Evolutionary conservation across 169 alveolate genomes (phyloP), one percentile per base, ranked within the genome.

Genomic region (Eimeria maxima): DNA sequence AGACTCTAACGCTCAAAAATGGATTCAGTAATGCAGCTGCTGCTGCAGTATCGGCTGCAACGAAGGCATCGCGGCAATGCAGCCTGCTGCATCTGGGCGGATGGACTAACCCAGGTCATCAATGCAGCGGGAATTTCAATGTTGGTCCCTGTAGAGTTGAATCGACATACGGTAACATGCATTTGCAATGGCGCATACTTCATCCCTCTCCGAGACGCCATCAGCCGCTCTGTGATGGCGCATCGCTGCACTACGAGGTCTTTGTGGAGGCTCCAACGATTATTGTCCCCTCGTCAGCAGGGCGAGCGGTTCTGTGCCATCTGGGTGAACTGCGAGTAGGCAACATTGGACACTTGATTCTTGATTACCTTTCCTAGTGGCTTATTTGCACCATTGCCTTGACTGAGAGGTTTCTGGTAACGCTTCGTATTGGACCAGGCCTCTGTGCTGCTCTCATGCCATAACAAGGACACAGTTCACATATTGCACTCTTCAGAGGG

Each of bases 231-330:
- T 83, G 67, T 63, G 81, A 63, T 14, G 73, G 83, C 16, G 93
- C 83, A 18, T 38, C 80, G 47, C 47, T 87, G 81, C 81, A 67
- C 8, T 87, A 87, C 63, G 45, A 65, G 4, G 93, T 87, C 10
- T 60, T 33, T 38, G 80, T 87, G 73, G 93, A 87, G 93, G 83
- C 67, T 71, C 93, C 93, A 42, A 87, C 93, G 42, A n/a, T 87
- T 69, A 63, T 87, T 63, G 65, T 71, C 71, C 93, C 93, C n/a
- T 80, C 93, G 7, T 57, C 80, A 38, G 93, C 60, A 10, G 93
- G 93, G 42, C 60, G 65, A 65, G 93, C 93, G 29, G 27, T 87
- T 16, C 65, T 87, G 8, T 87, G 93, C 60, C 93, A 63, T 87
- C 81, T 87, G 29, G 93, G 93, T 7, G 93, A 87, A 63, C 29